Evolutionary conservation across 495 filamentous ascomycete genomes (phyloP).

Genomic region (Aspergillus cristatus): DNA sequence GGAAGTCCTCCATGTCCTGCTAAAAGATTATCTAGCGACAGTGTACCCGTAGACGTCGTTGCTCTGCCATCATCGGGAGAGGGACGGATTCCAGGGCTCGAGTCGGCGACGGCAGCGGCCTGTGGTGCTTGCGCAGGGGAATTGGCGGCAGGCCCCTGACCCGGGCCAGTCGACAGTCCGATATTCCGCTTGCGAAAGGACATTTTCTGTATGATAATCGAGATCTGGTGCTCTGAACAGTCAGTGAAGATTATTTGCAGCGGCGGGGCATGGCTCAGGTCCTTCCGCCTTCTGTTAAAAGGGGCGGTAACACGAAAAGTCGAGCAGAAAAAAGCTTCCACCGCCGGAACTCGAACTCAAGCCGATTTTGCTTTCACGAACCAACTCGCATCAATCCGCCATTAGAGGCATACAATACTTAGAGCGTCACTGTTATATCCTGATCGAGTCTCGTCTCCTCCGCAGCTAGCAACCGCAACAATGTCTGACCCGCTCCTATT

Average conservation of each 20-base stretch:
- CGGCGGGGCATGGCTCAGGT: slow-evolving; percentile 14
- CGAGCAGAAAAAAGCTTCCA: slow-evolving; percentile 52
- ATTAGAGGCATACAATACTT: no score
- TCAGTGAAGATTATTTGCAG: slow-evolving; percentile 7
- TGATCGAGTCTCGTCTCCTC: not conserved
- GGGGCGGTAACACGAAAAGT: slow-evolving; percentile 18
- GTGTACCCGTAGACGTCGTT: slow-evolving; percentile 84
- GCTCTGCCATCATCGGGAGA: slow-evolving; percentile 82
- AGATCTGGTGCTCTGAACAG: slow-evolving; percentile 1
- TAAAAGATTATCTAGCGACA: slow-evolving; percentile 74
- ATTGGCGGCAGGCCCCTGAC: slow-evolving; percentile 22
- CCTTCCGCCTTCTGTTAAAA: slow-evolving; percentile 7
- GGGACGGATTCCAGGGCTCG: slow-evolving; percentile 64
- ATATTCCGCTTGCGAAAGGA: slow-evolving; percentile 87
- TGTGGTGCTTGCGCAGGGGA: slow-evolving; percentile 19
- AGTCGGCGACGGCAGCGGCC: slow-evolving; percentile 24
- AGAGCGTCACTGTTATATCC: no score
- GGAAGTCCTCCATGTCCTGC: slow-evolving; percentile 84
- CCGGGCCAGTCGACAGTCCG: slow-evolving; percentile 44
- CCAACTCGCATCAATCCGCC: no score
- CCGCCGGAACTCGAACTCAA: no score
- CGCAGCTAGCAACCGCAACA: slow-evolving; percentile 16
- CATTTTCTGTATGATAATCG: slow-evolving; percentile 38
- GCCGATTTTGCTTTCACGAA: no score
- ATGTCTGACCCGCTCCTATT: slow-evolving; percentile 80